Evolutionary conservation across 495 filamentous ascomycete genomes (phyloP), one percentile per base, ranked within the genome.

Genomic region (Bombardia bombarda): DNA sequence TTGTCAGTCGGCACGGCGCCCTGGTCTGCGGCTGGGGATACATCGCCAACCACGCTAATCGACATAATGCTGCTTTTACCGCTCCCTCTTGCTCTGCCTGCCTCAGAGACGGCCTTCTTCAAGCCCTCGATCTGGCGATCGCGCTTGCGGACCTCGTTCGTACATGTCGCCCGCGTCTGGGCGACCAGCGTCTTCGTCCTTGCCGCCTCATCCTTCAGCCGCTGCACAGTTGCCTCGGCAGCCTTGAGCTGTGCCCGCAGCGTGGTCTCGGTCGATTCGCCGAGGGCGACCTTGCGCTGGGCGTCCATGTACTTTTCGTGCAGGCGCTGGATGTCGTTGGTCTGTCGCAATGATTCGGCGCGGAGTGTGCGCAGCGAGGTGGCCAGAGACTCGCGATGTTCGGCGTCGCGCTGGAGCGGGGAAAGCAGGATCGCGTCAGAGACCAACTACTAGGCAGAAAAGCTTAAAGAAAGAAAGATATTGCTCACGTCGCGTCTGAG

Each of bases 131-230:
- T 80, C 65, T 95, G 84, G 32, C 87, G 70, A 53, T 98, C 92
- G 9, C 90, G 79, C 55, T 94, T 90, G 43, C 92, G 81, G 10
- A 97, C 75, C 53, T 98, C 92, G 55, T 88, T 96, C 24, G 87
- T 86, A 60, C 87, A 95, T 52, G 90, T 81, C 4, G 82, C 76
- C 32, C 89, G 76, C 10, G 93, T 86, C 57, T 97, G 90, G 26
- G 78, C 72, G 1, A 94, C 73, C 7, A 82, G 74, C 0, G 75
- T 75, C 59, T 90, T 93, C 57, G 87, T 74, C 20, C 84, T 77
- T 26, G 75, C 74, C 34, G 87, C 73, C 56, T 97, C 87, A 21
- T 95, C 90, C 47, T 86, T 84, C 30, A 95, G 68, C 13, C 68
- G 69, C 39, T 80, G 74, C 18, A 84, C 70, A 1, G 73, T 78